Percentiles rank a stretch among this genome's conserved stretches.
Evolutionary conservation across 2,329 filamentous ascomycete genomes (phyloP).

Genomic region (Aspergillus quadrilineatus): DNA sequence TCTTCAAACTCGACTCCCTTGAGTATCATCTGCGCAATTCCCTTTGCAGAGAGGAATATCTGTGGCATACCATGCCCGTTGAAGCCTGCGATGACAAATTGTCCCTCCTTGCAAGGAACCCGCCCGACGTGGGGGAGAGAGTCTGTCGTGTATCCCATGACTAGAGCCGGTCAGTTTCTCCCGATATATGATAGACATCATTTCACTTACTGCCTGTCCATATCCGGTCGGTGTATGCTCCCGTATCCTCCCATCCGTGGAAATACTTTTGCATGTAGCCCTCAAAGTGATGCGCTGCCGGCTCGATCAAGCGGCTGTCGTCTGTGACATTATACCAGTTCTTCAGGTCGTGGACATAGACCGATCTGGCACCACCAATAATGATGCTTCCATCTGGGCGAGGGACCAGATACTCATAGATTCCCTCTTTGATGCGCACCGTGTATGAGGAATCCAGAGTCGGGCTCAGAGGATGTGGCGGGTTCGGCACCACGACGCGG

Average conservation of each 20-base stretch:
- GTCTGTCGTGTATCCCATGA: slow-evolving; percentile 55
- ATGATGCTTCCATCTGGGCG: slow-evolving; percentile 55
- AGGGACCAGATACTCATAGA: slow-evolving; percentile 60
- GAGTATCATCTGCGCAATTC: slow-evolving; percentile 3
- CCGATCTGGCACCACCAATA: slow-evolving; percentile 58
- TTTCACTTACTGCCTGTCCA: slow-evolving; percentile 34
- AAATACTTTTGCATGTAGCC: slow-evolving; percentile 39
- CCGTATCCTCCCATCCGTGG: slow-evolving; percentile 36
- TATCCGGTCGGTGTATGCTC: slow-evolving; percentile 29
- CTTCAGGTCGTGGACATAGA: slow-evolving; percentile 35
- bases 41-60: slow-evolving; percentile 8
- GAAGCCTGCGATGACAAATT: slow-evolving; percentile 63
- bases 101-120: slow-evolving; percentile 43
- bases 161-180: slow-evolving; percentile 19
- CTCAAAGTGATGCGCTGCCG: slow-evolving; percentile 42
- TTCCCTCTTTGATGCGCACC: slow-evolving; percentile 57
- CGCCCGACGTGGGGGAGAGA: slow-evolving; percentile 54
- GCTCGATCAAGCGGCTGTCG: slow-evolving; percentile 51
- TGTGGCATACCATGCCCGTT: slow-evolving; percentile 67
- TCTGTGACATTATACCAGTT: slow-evolving; percentile 48
- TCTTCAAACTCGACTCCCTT: neutral
- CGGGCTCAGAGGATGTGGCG: slow-evolving; percentile 30
- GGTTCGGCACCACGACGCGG: slow-evolving; percentile 29
- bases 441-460: slow-evolving; percentile 50
- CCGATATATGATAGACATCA: neutral